phyloP scores from a whole-genome alignment of 2,329 filamentous ascomycete species.

The Alternaria sp. region DNA sequence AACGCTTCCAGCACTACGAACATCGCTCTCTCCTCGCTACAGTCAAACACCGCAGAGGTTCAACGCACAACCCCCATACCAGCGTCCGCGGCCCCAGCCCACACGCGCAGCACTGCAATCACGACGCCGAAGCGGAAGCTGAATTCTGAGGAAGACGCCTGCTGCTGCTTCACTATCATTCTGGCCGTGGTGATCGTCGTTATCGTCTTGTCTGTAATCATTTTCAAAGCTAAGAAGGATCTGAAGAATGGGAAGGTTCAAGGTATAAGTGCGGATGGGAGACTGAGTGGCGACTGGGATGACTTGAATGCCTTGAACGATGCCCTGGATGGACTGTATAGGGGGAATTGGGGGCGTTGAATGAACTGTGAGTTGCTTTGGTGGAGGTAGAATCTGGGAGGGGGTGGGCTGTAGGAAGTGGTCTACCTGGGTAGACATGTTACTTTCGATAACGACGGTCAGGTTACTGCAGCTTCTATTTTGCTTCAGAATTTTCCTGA shows the following conservation, averaged over 20 bases:
- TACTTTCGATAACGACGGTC: neutral
- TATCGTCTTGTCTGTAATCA: neutral
- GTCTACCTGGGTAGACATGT: neutral
- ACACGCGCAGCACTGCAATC: neutral
- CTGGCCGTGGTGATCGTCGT: neutral
- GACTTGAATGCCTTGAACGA: neutral
- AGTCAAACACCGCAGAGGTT: neutral
- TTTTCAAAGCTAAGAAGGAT: neutral
- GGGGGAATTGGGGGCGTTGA: neutral
- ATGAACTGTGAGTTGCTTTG: neutral
- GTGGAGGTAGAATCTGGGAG: neutral
- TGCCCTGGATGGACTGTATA: neutral
- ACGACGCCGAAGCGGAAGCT: neutral
- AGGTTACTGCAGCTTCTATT: neutral
- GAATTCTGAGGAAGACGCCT: neutral
- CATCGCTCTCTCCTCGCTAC: neutral
- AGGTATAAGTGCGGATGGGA: neutral
- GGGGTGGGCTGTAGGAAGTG: neutral
- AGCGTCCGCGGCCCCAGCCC: neutral
- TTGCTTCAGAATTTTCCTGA: neutral
- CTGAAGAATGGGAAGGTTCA: neutral
- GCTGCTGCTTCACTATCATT: neutral
- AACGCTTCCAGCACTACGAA: neutral
- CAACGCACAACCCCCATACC: neutral
- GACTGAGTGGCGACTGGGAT: neutral